Conservation (phyloP, 1,284 basidiomycete species). For the Ceratobasidium sp. region DNA sequence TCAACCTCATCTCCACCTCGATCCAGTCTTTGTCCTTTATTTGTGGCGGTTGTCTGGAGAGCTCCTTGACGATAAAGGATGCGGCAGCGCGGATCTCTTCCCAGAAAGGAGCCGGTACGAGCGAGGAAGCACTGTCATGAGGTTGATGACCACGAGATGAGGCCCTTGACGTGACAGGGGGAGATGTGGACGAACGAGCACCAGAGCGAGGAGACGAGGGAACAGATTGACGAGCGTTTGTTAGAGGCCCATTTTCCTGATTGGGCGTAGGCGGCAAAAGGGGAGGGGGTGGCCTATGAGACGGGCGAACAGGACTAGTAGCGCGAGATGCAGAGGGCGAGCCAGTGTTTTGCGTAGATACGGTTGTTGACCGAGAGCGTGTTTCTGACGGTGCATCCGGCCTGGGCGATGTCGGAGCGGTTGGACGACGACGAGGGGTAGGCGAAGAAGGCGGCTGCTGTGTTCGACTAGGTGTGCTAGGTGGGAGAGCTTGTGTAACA, state of each 20-base stretch:
- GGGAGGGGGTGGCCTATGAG: constrained; percentile 54
- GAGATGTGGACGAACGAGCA: constrained; percentile 53
- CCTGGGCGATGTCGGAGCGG: constrained; percentile 30
- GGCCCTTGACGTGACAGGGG: constrained; percentile 25
- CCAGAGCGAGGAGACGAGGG: constrained; percentile 54
- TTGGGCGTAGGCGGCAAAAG: constrained; percentile 50
- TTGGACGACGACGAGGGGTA: constrained; percentile 27
- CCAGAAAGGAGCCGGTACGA: constrained; percentile 49
- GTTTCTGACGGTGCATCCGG: constrained; percentile 54
- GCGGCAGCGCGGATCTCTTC: constrained; percentile 67
- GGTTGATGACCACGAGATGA: constrained; percentile 48
- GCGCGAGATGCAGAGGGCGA: constrained; percentile 51
- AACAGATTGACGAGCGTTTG: constrained; percentile 12
- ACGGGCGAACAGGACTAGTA: constrained; percentile 49
- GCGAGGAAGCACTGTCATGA: constrained; percentile 7
- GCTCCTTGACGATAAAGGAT: constrained; percentile 66
- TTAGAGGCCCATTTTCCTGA: neutral
- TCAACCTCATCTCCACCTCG: constrained; percentile 71
- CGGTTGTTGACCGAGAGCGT: constrained; percentile 51
- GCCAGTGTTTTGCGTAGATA: constrained; percentile 17
- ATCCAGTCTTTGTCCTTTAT: constrained; percentile 56
- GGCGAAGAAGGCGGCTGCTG: constrained; percentile 16
- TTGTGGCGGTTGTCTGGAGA: constrained; percentile 63
- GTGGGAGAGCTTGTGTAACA: constrained; percentile 17
- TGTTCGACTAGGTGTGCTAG: constrained; percentile 15